These are phyloP conservation scores for Diaporthe velutina DNA, from an alignment of 2,329 filamentous ascomycete species.

Conservation along the genomic window DNA sequence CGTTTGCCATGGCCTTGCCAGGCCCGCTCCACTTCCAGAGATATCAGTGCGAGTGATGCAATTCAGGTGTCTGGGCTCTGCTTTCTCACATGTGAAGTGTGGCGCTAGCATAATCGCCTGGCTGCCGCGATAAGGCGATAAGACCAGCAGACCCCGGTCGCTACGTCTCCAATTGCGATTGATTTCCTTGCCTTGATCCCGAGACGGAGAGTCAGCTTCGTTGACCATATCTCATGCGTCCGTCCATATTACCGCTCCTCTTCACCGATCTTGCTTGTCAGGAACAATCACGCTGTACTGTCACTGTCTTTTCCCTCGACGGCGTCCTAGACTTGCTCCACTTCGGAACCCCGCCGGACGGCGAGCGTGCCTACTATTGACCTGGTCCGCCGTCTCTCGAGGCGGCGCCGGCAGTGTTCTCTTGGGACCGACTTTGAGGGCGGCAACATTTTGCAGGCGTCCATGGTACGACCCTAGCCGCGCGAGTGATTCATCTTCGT, in stretches of 20 bases:
- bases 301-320: background rate
- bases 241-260: background rate
- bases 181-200: background rate
- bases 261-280: background rate
- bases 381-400: background rate
- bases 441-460: background rate
- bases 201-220: background rate
- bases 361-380: background rate
- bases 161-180: background rate
- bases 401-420: background rate
- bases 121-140: background rate
- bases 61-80: conserved; percentile 3
- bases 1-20: background rate
- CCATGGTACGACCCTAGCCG: background rate
- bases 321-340: background rate
- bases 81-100: conserved; percentile 30
- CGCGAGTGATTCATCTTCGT: background rate
- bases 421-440: background rate
- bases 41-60: background rate
- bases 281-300: background rate
- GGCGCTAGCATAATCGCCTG: conserved; percentile 18
- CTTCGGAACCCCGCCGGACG: background rate
- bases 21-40: background rate
- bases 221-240: too few species aligned
- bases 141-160: background rate